Evolutionary conservation across 768 basidiomycete species (phyloP).

Genomic region (Boletellus sp.): DNA sequence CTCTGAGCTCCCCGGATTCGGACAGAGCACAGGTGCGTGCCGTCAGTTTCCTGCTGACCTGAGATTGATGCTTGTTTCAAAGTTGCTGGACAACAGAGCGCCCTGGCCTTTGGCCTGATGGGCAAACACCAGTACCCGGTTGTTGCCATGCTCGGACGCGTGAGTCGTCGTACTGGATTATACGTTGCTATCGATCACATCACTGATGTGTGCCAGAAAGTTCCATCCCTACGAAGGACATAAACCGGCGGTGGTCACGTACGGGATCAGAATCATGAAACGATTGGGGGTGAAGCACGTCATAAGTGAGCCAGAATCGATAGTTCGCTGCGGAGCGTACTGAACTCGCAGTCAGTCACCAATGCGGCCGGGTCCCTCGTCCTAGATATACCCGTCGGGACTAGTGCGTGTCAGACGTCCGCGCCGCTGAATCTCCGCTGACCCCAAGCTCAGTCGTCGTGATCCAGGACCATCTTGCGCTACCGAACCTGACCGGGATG

Average conservation of each 20-base stretch:
- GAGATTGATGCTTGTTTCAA: neutral
- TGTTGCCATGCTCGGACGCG: constrained; percentile 87
- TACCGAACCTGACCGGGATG: constrained; percentile 72
- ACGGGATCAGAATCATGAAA: constrained; percentile 78
- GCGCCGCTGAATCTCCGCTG: constrained; percentile 1
- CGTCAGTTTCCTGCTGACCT: neutral
- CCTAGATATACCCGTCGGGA: constrained; percentile 69
- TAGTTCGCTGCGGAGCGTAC: neutral
- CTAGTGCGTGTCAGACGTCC: constrained; percentile 50
- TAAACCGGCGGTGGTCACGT: constrained; percentile 61
- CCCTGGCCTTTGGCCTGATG: constrained; percentile 76
- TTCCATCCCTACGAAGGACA: constrained; percentile 89
- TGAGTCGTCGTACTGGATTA: constrained; percentile 31
- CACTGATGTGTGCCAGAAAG: constrained; percentile 35
- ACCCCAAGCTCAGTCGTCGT: constrained; percentile 58
- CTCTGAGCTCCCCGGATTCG: constrained; percentile 66
- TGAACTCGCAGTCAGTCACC: constrained; percentile 52
- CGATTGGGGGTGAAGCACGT: constrained; percentile 69
- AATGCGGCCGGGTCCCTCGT: constrained; percentile 87
- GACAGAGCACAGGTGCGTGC: constrained; percentile 65
- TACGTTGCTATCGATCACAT: neutral
- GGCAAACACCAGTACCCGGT: constrained; percentile 69
- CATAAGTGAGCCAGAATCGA: constrained; percentile 54
- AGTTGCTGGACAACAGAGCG: constrained; percentile 82
- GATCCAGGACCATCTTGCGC: constrained; percentile 78